Evolutionary conservation across 305 asterid genomes (phyloP), one percentile per base, ranked within the genome.

Genomic region (Coffea humblotiana): DNA sequence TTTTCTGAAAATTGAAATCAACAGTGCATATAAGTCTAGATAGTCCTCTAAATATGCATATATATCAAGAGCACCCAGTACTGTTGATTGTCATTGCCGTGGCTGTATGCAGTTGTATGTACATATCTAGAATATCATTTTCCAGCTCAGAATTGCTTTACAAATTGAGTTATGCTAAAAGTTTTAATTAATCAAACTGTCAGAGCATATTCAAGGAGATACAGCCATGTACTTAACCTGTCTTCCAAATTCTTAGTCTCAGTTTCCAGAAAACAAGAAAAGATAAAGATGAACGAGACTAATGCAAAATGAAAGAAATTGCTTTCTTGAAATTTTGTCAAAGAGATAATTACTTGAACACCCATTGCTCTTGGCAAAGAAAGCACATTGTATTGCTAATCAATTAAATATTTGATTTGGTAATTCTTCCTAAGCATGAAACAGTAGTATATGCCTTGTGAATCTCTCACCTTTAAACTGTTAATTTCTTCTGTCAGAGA

Each of bases 401-500:
- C 60, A 54, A 11, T 21, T 19, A 35, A 23, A n/a, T 37, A 40
- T 75, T 48, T 40, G 18, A 40, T 58, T 8, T 48, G 21, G 23
- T 11, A 8, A 54, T 52, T 11, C 65, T 25, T 63, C n/a, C 12
- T 35, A 29, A 25, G 40, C n/a, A 72, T 51, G 58, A 71, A n/a
- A 43, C 27, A 18, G 48, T 35, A 64, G 40, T 45, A 51, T 74
- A 63, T 79, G 75, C 71, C 43, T 75, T 72, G 75, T 78, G 71
- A 49, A 56, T 67, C 45, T 80, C 79, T 85, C 83, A 94, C 98
- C 98, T 93, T 91, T 81, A 96, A 82, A 83, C 80, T 86, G 74
- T 86, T 84, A 80, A 92, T 79, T 91, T 96, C 97, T 86, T 86
- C 92, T 74, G 85, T 91, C 79, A 96, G 84, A 85, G 94, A 81